Percentiles rank a stretch among this genome's conserved stretches.
Conservation (phyloP, 345 rosid genomes). For the Eucalyptus regnans region DNA sequence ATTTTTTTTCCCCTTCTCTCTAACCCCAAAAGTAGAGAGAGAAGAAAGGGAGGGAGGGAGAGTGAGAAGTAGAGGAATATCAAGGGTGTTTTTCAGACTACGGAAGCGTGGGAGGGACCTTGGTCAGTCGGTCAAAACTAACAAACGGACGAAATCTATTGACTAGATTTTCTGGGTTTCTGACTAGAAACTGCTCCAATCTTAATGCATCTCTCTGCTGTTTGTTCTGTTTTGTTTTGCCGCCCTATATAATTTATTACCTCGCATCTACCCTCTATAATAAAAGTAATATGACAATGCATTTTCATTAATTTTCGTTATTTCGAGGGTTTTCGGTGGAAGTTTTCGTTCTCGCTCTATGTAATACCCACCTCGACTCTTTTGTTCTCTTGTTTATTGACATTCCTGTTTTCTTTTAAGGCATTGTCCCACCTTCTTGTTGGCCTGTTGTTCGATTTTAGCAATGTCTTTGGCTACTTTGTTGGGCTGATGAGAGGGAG, state of each 20-base stretch:
- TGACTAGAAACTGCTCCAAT: constrained; percentile 1
- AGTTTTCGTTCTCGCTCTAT: neutral
- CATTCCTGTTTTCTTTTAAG: neutral
- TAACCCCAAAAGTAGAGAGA: neutral
- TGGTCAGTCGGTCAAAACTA: constrained; percentile 16
- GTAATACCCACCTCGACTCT: neutral
- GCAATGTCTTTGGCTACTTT: neutral
- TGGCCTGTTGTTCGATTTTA: neutral
- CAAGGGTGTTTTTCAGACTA: neutral
- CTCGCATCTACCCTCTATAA: neutral
- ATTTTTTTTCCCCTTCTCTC: neutral
- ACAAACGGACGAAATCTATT: constrained; percentile 11
- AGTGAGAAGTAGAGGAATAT: neutral
- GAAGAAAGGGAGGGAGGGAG: neutral
- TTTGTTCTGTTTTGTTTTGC: neutral
- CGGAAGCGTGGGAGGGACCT: neutral
- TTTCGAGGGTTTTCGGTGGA: neutral
- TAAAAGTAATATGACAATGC: neutral
- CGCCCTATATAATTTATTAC: neutral
- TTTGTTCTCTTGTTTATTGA: neutral
- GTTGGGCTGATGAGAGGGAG: neutral
- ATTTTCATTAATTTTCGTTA: neutral
- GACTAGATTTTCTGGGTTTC: constrained; percentile 8
- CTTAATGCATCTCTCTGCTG: neutral
- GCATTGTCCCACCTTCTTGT: neutral